Evolutionary conservation across 805 yeast species (phyloP).

Genomic region (Candida ovalis): DNA sequence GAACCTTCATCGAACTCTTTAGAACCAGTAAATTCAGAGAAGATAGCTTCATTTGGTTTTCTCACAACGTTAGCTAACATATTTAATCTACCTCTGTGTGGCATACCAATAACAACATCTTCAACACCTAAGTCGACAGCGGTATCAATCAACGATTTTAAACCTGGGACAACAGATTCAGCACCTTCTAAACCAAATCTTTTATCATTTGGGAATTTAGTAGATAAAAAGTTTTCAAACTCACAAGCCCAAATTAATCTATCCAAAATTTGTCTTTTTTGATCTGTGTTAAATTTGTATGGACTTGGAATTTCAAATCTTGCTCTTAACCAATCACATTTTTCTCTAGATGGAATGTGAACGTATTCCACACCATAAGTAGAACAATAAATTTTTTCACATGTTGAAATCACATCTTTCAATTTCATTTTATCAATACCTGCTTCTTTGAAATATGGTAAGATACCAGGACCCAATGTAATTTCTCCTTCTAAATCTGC

Average conservation of each 20-base stretch:
- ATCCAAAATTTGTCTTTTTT: slow-evolving; percentile 94
- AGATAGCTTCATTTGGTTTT: slow-evolving; percentile 97
- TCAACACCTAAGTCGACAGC: slow-evolving; percentile 91
- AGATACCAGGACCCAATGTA: slow-evolving; percentile 94
- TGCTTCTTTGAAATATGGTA: slow-evolving; percentile 79
- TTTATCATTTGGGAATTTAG: slow-evolving; percentile 97
- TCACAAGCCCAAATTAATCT: slow-evolving; percentile 95
- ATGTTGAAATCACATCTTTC: slow-evolving; percentile 69
- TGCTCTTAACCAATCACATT: slow-evolving; percentile 98
- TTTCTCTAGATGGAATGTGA: slow-evolving; percentile 91
- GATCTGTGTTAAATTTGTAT: slow-evolving; percentile 75
- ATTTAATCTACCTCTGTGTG: slow-evolving; percentile 98
- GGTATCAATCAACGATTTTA: slow-evolving; percentile 91
- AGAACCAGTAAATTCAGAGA: slow-evolving; percentile 92
- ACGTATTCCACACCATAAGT: slow-evolving; percentile 92
- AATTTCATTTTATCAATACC: slow-evolving; percentile 63
- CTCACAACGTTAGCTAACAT: slow-evolving; percentile 97
- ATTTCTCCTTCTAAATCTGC: slow-evolving; percentile 79
- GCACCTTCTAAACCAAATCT: slow-evolving; percentile 99
- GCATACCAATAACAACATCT: slow-evolving; percentile 98
- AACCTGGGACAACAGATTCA: slow-evolving; percentile 94
- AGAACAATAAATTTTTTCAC: slow-evolving; percentile 84
- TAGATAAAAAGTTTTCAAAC: slow-evolving; percentile 86
- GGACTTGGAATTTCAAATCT: slow-evolving; percentile 91
- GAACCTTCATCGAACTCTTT: slow-evolving; percentile 89